Evolutionary conservation across 192 early-diverging fungal genomes (phyloP).

Genomic region (Lunasporangiospora selenospora): DNA sequence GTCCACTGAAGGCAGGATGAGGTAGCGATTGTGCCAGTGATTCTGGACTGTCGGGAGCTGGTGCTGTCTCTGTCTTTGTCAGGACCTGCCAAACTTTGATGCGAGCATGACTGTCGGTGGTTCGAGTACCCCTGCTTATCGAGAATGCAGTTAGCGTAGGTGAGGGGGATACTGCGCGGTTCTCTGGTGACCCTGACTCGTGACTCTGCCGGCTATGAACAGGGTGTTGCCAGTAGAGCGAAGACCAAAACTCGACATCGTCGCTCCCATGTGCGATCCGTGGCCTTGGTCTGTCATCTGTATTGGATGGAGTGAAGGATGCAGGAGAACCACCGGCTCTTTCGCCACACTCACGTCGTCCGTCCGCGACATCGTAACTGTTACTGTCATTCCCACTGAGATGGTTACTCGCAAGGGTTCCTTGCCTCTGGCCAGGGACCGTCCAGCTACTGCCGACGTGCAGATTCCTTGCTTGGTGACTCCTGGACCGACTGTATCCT

Average conservation of each 20-base stretch:
- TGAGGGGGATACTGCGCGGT: neutral
- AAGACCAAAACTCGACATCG: slow-evolving; percentile 24
- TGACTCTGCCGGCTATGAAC: slow-evolving; percentile 26
- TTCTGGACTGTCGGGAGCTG: neutral
- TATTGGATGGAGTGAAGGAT: slow-evolving; percentile 10
- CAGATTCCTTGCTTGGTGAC: slow-evolving; percentile 10
- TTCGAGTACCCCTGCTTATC: neutral
- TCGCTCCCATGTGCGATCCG: slow-evolving; percentile 11
- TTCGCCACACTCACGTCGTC: neutral
- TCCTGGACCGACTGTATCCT: slow-evolving; percentile 14
- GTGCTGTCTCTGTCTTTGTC: slow-evolving; percentile 8
- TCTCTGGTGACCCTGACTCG: no score
- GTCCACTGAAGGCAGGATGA: no score
- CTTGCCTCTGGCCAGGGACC: neutral
- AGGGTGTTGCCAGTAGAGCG: slow-evolving; percentile 21
- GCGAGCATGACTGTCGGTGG: neutral
- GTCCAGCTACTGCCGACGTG: slow-evolving; percentile 7
- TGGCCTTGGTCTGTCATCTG: no score
- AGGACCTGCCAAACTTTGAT: slow-evolving; percentile 35
- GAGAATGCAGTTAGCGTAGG: neutral
- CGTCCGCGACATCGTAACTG: neutral
- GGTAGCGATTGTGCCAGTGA: no score
- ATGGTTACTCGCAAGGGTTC: neutral
- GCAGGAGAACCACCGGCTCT: neutral
- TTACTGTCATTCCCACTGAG: neutral